Conservation (phyloP, 768 basidiomycete genomes). For the Mycena galericulata region DNA sequence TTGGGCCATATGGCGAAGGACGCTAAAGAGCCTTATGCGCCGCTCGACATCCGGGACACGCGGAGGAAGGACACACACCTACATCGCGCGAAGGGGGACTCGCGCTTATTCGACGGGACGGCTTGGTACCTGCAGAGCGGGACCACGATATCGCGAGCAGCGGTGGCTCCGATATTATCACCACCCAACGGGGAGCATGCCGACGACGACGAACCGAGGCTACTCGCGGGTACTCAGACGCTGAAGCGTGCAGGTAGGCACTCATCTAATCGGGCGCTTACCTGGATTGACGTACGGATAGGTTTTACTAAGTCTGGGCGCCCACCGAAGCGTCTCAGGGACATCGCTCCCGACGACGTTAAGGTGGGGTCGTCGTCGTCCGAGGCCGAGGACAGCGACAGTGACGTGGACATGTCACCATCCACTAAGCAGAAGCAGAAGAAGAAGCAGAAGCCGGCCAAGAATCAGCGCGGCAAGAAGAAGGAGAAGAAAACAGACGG, state of each 20-base stretch:
- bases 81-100: slow-evolving; percentile 24
- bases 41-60: slow-evolving; percentile 13
- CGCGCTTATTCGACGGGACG: slow-evolving; percentile 21
- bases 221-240: slow-evolving; percentile 15
- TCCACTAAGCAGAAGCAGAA: background rate
- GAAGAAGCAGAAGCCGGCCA: slow-evolving; percentile 1
- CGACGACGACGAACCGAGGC: background rate
- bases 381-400: slow-evolving; percentile 14
- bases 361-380: background rate
- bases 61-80: slow-evolving; percentile 23
- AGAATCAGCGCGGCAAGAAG: too few relatives aligned
- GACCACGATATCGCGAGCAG: background rate
- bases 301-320: background rate
- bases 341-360: background rate
- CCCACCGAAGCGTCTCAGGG: slow-evolving; percentile 3
- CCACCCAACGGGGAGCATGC: background rate
- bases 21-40: slow-evolving; percentile 8
- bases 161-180: background rate
- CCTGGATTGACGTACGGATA: background rate
- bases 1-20: slow-evolving; percentile 13
- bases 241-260: slow-evolving; percentile 12
- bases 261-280: background rate
- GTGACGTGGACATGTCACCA: background rate
- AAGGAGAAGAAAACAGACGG: slow-evolving; percentile 22
- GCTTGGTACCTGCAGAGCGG: slow-evolving; percentile 27